These are phyloP conservation scores for Lantana camara DNA, from an alignment of 257 asterid genomes.

Conservation along the genomic window DNA sequence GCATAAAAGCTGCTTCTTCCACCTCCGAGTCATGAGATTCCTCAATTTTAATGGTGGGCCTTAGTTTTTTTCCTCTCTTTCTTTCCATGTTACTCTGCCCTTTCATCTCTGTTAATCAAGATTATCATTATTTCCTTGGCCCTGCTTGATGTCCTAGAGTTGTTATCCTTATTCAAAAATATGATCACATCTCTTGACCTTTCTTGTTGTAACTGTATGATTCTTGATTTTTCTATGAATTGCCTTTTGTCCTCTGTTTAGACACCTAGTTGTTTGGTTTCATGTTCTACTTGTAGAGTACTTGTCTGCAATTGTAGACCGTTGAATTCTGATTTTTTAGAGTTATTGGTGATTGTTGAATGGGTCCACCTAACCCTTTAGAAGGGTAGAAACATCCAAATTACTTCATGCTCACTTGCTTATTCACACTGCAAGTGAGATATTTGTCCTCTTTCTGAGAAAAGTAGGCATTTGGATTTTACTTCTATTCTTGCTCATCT, in stretches of 20 bases:
- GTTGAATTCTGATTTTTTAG: neutral
- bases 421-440: conserved; percentile 12
- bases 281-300: conserved; percentile 8
- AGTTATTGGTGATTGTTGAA: conserved; percentile 22
- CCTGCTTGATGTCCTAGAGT: conserved; percentile 26
- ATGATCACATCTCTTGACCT: conserved; percentile 20
- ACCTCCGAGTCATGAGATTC: conserved; percentile 36
- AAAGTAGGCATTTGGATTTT: conserved; percentile 30
- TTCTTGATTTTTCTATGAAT: conserved; percentile 8
- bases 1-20: conserved; percentile 42
- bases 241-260: conserved; percentile 4
- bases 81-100: neutral
- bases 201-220: conserved; percentile 29
- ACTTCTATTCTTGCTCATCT: neutral
- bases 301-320: neutral
- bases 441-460: conserved; percentile 5
- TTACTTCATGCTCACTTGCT: neutral
- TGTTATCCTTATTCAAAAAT: conserved; percentile 4
- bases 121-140: neutral
- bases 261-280: conserved; percentile 16
- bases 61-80: conserved; percentile 19
- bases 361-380: conserved; percentile 12
- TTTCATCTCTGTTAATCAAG: conserved; percentile 6
- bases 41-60: conserved; percentile 15
- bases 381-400: neutral